Percentiles rank a stretch among this genome's conserved stretches.
These are phyloP conservation scores for Peniophora sp. DNA, from an alignment of 1,284 basidiomycete genomes.

Conservation along the genomic window DNA sequence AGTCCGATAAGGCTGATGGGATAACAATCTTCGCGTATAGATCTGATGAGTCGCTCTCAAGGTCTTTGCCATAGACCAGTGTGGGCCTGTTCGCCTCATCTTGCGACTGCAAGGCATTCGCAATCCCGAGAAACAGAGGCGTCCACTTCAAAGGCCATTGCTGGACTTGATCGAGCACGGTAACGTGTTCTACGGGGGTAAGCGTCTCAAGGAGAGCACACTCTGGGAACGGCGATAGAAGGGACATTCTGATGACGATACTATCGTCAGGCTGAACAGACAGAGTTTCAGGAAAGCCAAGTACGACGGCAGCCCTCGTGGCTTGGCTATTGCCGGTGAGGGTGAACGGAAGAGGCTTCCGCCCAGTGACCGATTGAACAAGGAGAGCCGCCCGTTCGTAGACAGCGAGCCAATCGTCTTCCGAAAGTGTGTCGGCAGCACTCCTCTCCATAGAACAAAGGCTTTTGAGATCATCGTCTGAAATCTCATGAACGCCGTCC, in stretches of 20 bases:
- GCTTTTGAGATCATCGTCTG: not conserved
- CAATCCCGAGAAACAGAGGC: slow-evolving; percentile 79
- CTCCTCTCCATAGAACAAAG: not conserved
- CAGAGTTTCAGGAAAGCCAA: not conserved
- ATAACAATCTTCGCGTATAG: slow-evolving; percentile 15
- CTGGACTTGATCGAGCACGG: slow-evolving; percentile 80
- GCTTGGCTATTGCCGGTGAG: not conserved
- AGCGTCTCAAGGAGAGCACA: slow-evolving; percentile 59
- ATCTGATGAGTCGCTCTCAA: slow-evolving; percentile 21
- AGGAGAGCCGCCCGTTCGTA: not conserved
- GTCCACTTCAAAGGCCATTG: slow-evolving; percentile 82
- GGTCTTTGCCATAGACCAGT: slow-evolving; percentile 43
- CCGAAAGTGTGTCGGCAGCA: not conserved
- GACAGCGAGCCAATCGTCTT: not conserved
- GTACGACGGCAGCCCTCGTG: not conserved
- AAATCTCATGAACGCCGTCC: not conserved
- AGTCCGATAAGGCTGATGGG: no score
- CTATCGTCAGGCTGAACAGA: slow-evolving; percentile 26
- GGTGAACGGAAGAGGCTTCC: not conserved
- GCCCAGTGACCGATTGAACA: not conserved
- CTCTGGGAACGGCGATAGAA: slow-evolving; percentile 71
- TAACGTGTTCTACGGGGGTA: slow-evolving; percentile 59
- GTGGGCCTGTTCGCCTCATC: slow-evolving; percentile 39
- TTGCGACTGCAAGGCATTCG: slow-evolving; percentile 63
- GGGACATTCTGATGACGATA: slow-evolving; percentile 54